Evolutionary conservation across 495 filamentous ascomycete genomes (phyloP).

Genomic region (Aspergillus funiculosus): DNA sequence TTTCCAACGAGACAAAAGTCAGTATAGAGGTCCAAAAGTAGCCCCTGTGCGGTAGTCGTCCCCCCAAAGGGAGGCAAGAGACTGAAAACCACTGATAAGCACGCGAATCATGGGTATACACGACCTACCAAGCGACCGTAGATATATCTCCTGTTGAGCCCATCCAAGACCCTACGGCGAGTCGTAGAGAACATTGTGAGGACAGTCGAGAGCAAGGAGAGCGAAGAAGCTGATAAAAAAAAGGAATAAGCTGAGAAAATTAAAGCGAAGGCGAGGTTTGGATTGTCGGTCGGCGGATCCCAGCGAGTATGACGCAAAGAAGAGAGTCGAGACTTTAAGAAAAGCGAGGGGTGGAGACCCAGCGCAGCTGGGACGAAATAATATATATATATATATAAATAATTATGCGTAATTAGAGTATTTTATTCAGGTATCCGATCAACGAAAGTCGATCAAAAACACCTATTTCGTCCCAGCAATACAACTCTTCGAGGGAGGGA

Average conservation of each 20-base stretch:
- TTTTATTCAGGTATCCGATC: no score
- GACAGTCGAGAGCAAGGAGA: background rate
- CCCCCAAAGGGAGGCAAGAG: conserved; percentile 3
- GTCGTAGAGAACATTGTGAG: conserved; percentile 41
- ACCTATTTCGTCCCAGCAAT: no score
- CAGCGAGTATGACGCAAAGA: conserved; percentile 43
- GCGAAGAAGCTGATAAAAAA: conserved; percentile 12
- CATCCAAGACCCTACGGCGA: conserved; percentile 57
- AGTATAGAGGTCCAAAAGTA: conserved; percentile 3
- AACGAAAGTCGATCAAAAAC: background rate
- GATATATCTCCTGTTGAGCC: conserved; percentile 71
- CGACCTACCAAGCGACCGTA: conserved; percentile 69
- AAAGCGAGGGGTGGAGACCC: conserved; percentile 4
- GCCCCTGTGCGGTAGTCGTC: no score
- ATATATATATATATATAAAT: background rate
- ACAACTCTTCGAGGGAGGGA: background rate
- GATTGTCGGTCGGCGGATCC: conserved; percentile 20
- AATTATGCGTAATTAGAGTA: no score
- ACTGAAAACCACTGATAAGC: background rate
- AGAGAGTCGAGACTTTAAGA: conserved; percentile 3
- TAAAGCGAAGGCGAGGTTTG: conserved; percentile 9
- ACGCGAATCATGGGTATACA: conserved; percentile 2
- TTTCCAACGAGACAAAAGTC: conserved; percentile 30
- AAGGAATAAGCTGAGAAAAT: background rate
- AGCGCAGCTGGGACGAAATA: background rate